Evolutionary conservation across 345 rosid genomes (phyloP), one percentile per base, ranked within the genome.

Genomic region (Ricinus communis): DNA sequence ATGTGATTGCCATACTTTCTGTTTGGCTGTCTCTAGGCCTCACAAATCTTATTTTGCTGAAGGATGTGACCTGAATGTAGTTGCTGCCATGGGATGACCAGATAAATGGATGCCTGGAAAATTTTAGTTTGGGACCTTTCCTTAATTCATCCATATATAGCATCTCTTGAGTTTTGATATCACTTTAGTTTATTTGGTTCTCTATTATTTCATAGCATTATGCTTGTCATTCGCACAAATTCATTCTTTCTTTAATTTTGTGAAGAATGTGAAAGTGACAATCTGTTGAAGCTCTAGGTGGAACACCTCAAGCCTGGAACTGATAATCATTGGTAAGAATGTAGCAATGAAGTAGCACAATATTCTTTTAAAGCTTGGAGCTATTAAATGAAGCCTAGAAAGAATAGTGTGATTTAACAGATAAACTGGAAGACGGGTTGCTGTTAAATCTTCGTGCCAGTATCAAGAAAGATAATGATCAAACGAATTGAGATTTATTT

Each of bases 1-100:
- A 46, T 59, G 69, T 56, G 65, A 72, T 56, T 66, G 70, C 53
- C 59, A 47, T n/a, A 60, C 63, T 58, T 76, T 70, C 55, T 53
- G n/a, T 64, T 75, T 68, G 82, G 71, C 69, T 28, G 54, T 71
- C 65, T 54, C 49, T 66, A 63, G 60, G 77, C 77, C 78, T n/a
- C n/a, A n/a, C n/a, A 73, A 71, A 46, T 73, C 64, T 30, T 77
- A 73, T 60, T 59, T 40, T 72, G 74, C 74, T 74, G 75, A 69
- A 69, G 69, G 65, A 67, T 66, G 40, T 47, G 62, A 33, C 72
- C 76, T 72, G 72, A 46, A 72, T n/a, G n/a, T 75, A 51, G 75
- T 73, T 79, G 79, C 79, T 68, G 68, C 69, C 67, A 65, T 52
- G 66, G 71, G 69, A 72, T 66, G 64, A 72, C 71, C 71, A 56